Evolutionary conservation across 1,139 yeast genomes (phyloP).

Genomic region (Torulaspora pretoriensis): DNA sequence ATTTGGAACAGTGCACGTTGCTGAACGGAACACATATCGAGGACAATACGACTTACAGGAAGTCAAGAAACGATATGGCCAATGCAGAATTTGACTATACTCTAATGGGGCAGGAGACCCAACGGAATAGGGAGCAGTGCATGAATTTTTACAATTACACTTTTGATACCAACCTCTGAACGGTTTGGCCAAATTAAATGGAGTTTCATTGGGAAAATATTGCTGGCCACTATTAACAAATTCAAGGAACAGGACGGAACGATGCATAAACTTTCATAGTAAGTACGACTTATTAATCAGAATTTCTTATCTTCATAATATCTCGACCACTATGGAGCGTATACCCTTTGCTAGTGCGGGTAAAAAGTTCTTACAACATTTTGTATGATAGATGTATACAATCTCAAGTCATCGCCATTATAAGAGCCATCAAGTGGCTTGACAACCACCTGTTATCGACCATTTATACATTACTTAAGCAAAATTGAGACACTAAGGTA

Average conservation of each 20-base stretch:
- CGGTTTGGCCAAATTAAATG: not conserved
- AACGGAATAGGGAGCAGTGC: constrained; percentile 31
- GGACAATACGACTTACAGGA: constrained; percentile 5
- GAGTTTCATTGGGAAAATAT: constrained; percentile 1
- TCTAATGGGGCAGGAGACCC: constrained; percentile 24
- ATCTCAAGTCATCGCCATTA: constrained; percentile 1
- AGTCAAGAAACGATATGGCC: constrained; percentile 19
- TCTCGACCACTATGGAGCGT: not conserved
- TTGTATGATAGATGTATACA: not conserved
- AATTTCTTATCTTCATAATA: not conserved
- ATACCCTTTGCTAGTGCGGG: not conserved
- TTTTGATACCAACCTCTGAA: constrained; percentile 15
- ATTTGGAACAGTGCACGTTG: constrained; percentile 23
- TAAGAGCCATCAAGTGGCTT: not conserved
- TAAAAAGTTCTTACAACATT: not conserved
- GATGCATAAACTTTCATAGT: not conserved
- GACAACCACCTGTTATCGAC: not conserved
- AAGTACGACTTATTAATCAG: not conserved
- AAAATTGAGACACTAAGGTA: constrained; percentile 1
- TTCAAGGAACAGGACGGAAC: not conserved
- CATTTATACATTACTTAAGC: not conserved
- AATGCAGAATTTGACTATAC: constrained; percentile 22
- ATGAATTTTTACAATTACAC: constrained; percentile 31
- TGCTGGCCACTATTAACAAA: constrained; percentile 8
- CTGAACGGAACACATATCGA: constrained; percentile 5